These are phyloP conservation scores for Corymbia calophylla DNA, from an alignment of 441 rosid genomes.

Conservation along the genomic window DNA sequence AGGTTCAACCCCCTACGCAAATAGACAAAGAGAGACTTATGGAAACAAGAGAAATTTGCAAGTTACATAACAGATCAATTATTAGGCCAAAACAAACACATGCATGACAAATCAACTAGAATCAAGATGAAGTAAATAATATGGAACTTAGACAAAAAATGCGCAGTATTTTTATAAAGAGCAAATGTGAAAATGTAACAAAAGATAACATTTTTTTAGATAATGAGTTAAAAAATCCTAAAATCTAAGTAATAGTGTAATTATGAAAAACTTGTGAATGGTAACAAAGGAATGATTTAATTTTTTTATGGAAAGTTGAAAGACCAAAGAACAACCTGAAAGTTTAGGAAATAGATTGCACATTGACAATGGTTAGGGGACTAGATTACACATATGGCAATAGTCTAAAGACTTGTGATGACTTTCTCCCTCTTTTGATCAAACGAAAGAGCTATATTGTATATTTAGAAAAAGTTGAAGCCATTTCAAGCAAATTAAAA, in stretches of 20 bases:
- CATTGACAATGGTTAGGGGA: background rate
- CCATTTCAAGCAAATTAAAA: background rate
- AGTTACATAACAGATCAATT: background rate
- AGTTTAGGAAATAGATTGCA: no score
- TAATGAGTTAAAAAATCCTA: background rate
- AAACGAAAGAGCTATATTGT: background rate
- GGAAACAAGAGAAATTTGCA: background rate
- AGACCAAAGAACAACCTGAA: background rate
- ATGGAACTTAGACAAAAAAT: background rate
- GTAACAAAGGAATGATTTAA: background rate
- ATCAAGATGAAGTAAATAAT: background rate
- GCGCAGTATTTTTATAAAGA: background rate
- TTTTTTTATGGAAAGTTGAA: background rate
- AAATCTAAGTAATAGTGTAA: background rate
- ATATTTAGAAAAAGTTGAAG: background rate
- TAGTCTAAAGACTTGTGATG: background rate
- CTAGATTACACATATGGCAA: background rate
- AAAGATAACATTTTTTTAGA: no score
- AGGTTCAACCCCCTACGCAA: no score
- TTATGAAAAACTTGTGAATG: background rate
- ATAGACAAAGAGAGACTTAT: no score
- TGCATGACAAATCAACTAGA: background rate
- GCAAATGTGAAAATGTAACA: background rate
- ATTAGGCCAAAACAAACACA: background rate
- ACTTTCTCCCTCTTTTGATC: background rate